A percentile compares a stretch with the other conserved stretches of the same genome.
These are phyloP conservation scores for Mariannaea elegans DNA, from an alignment of 2,329 filamentous ascomycete species.

Conservation along the genomic window DNA sequence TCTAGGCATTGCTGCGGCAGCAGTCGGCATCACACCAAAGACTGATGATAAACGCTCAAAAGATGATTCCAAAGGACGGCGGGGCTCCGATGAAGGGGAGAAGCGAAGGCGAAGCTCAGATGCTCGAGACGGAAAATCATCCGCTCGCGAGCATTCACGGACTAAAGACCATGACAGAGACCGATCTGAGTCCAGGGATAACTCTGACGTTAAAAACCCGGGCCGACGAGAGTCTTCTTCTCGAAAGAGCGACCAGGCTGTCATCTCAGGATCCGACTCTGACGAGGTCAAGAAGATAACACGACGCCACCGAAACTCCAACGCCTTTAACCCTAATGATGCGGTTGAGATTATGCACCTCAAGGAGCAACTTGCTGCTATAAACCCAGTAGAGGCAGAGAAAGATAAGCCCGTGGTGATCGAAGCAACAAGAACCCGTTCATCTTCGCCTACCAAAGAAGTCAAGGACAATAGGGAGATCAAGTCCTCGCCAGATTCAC, in stretches of 20 bases:
- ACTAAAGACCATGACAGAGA: constrained; percentile 33
- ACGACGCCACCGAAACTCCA: constrained; percentile 50
- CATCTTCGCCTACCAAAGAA: constrained; percentile 26
- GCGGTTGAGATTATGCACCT: constrained; percentile 58
- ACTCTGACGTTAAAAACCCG: constrained; percentile 38
- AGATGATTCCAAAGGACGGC: constrained; percentile 41
- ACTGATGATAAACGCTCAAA: constrained; percentile 51
- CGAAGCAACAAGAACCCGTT: constrained; percentile 39
- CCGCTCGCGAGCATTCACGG: constrained; percentile 30
- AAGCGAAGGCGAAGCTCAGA: constrained; percentile 34
- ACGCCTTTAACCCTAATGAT: constrained; percentile 63
- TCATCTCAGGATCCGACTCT: constrained; percentile 49
- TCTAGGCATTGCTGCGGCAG: constrained; percentile 58
- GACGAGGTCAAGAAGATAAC: constrained; percentile 51
- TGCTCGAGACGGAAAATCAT: constrained; percentile 24
- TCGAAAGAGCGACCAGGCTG: constrained; percentile 48
- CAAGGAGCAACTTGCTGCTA: constrained; percentile 59
- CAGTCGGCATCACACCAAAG: constrained; percentile 55
- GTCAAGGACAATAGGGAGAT: constrained; percentile 19
- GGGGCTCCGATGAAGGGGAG: constrained; percentile 45
- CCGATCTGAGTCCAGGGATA: constrained; percentile 19
- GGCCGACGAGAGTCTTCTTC: constrained; percentile 51
- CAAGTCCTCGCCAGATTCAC: constrained; percentile 13
- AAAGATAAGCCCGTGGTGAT: constrained; percentile 32
- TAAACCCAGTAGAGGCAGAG: constrained; percentile 42